Conservation (phyloP, 2,329 filamentous ascomycete genomes). For the Ceratocystis harringtonii region DNA sequence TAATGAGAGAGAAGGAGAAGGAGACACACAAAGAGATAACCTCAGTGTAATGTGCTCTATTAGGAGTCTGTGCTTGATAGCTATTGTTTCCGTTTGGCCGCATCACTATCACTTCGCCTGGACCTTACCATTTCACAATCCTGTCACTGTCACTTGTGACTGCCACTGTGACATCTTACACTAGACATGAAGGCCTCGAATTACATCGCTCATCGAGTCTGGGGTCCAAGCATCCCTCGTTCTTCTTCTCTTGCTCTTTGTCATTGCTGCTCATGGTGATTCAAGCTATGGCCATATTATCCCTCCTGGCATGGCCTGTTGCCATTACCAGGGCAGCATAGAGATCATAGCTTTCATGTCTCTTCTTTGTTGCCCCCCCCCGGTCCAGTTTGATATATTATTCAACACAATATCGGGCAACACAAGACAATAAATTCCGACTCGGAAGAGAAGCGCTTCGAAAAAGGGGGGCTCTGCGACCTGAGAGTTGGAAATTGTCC, state of each 20-base stretch:
- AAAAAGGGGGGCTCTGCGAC: neutral
- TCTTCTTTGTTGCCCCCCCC: too few relatives aligned
- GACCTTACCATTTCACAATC: neutral
- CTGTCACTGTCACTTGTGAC: neutral
- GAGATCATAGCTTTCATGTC: neutral
- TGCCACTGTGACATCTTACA: neutral
- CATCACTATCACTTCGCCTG: neutral
- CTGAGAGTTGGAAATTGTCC: neutral
- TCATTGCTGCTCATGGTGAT: neutral
- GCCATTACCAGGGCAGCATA: neutral
- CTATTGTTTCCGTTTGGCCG: neutral
- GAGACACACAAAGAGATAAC: too few relatives aligned
- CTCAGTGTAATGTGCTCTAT: too few relatives aligned
- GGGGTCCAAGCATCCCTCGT: too few relatives aligned
- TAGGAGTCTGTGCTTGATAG: too few relatives aligned
- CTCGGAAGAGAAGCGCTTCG: neutral
- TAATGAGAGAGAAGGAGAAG: too few relatives aligned
- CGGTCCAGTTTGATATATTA: too few relatives aligned
- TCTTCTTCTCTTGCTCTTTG: neutral
- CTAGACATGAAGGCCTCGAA: too few relatives aligned
- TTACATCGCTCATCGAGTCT: too few relatives aligned
- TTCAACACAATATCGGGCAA: neutral
- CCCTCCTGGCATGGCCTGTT: neutral
- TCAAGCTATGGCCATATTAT: neutral
- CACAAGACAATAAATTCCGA: neutral